A percentile compares a stretch with the other conserved stretches of the same genome.
phyloP scores from a whole-genome alignment of 495 filamentous ascomycete species.

The Sphaerosporella brunnea region DNA sequence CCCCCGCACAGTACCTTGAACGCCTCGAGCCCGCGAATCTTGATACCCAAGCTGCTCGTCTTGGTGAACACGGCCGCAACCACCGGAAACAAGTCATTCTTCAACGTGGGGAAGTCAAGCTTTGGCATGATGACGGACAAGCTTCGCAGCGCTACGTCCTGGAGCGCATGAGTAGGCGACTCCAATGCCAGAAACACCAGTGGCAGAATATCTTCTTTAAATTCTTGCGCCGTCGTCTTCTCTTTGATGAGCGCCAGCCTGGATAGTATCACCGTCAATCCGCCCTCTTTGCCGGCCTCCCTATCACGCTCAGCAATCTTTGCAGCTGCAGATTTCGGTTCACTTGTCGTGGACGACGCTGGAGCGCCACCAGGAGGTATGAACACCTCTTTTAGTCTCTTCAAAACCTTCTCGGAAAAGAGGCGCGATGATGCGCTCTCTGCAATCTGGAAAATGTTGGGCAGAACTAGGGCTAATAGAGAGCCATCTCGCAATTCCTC shows the following conservation, averaged over 20 bases:
- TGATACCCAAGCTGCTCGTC: conserved; percentile 83
- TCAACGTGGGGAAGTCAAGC: conserved; percentile 87
- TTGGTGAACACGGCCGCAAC: conserved; percentile 77
- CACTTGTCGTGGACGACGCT: conserved; percentile 5
- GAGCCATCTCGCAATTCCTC: conserved; percentile 89
- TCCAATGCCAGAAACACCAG: conserved; percentile 67
- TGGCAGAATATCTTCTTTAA: conserved; percentile 86
- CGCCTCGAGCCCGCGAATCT: conserved; percentile 75
- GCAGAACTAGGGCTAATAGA: conserved; percentile 61
- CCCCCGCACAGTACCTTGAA: conserved; percentile 82
- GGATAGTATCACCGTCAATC: conserved; percentile 73
- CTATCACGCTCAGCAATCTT: conserved; percentile 41
- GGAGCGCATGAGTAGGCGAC: conserved; percentile 68
- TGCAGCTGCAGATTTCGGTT: conserved; percentile 29
- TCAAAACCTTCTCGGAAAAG: conserved; percentile 68
- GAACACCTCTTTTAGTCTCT: conserved; percentile 70
- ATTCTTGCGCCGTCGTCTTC: conserved; percentile 76
- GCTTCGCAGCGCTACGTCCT: conserved; percentile 63
- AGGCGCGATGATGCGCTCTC: conserved; percentile 46
- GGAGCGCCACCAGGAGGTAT: conserved; percentile 32
- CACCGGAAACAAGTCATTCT: conserved; percentile 84
- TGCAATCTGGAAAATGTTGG: conserved; percentile 81
- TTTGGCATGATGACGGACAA: conserved; percentile 58
- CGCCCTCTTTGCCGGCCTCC: conserved; percentile 71
- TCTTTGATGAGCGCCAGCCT: conserved; percentile 55